phyloP scores from a whole-genome alignment of 2,329 filamentous ascomycete genomes.

The Diplodia intermedia region DNA sequence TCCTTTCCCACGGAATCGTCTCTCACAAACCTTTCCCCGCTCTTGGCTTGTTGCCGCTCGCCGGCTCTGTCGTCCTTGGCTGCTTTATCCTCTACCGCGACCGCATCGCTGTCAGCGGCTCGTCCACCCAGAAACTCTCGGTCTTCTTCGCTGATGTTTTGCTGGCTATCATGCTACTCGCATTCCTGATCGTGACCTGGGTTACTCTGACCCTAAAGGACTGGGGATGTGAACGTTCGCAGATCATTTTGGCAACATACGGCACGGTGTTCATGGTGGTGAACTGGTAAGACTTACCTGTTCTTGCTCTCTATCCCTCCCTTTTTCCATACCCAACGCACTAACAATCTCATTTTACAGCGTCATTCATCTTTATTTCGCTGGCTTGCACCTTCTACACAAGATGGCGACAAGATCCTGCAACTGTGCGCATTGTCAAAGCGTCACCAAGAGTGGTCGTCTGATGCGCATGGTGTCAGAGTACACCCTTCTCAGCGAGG shows the following conservation, averaged over 20 bases:
- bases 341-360: background rate
- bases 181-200: conserved; percentile 10
- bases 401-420: conserved; percentile 1
- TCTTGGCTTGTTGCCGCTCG: conserved; percentile 17
- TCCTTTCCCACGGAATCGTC: conserved; percentile 18
- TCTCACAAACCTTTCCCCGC: background rate
- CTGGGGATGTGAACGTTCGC: too few species aligned
- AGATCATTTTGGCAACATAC: conserved; percentile 22
- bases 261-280: conserved; percentile 10
- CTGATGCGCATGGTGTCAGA: background rate
- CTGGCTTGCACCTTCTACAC: background rate
- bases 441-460: background rate
- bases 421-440: conserved; percentile 19
- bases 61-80: conserved; percentile 6
- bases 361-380: conserved; percentile 15
- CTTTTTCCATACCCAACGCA: background rate
- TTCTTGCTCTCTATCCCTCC: background rate
- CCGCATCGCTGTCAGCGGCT: conserved; percentile 10
- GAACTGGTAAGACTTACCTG: background rate
- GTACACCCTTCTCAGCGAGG: conserved; percentile 13
- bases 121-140: conserved; percentile 10
- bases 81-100: conserved; percentile 4
- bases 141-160: conserved; percentile 20
- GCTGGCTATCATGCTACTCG: background rate
- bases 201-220: conserved; percentile 4